Conservation (phyloP, 768 basidiomycete genomes). For the Inosperma sp. region DNA sequence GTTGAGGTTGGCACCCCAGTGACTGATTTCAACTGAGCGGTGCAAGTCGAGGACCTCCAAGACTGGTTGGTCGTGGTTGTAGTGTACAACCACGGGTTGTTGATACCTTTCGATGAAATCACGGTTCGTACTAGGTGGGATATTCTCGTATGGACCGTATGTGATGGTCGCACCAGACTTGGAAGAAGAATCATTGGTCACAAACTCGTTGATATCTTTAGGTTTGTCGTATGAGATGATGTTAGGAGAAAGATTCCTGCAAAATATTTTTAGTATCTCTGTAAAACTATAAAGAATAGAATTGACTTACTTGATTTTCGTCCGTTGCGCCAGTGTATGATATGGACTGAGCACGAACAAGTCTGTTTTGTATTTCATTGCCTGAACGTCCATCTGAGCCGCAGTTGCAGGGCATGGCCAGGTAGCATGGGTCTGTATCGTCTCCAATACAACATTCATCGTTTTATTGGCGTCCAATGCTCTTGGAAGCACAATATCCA, state of each 20-base stretch:
- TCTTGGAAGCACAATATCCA: slow-evolving; percentile 62
- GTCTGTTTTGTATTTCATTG: slow-evolving; percentile 70
- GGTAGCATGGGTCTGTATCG: slow-evolving; percentile 74
- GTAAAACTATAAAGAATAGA: background rate
- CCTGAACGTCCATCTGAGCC: slow-evolving; percentile 71
- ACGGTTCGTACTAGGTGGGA: slow-evolving; percentile 56
- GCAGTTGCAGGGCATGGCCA: slow-evolving; percentile 71
- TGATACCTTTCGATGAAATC: slow-evolving; percentile 60
- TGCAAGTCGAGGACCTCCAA: slow-evolving; percentile 68
- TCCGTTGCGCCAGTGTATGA: slow-evolving; percentile 71
- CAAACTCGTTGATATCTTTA: slow-evolving; percentile 53
- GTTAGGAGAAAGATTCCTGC: slow-evolving; percentile 65
- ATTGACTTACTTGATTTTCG: slow-evolving; percentile 74
- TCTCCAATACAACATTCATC: slow-evolving; percentile 72
- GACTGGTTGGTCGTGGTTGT: slow-evolving; percentile 77
- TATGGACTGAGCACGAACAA: slow-evolving; percentile 86
- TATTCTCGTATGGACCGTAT: slow-evolving; percentile 81
- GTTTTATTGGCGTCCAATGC: slow-evolving; percentile 55
- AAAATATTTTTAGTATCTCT: background rate
- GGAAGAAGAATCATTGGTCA: slow-evolving; percentile 54
- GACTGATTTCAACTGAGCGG: slow-evolving; percentile 85
- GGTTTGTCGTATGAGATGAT: slow-evolving; percentile 73
- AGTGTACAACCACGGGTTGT: slow-evolving; percentile 69
- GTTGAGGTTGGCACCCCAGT: slow-evolving; percentile 95
- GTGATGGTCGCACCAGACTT: slow-evolving; percentile 79